Percentiles rank a stretch among this genome's conserved stretches.
Conservation (phyloP, 2,329 filamentous ascomycete species). For the Hymenoscyphus linearis region DNA sequence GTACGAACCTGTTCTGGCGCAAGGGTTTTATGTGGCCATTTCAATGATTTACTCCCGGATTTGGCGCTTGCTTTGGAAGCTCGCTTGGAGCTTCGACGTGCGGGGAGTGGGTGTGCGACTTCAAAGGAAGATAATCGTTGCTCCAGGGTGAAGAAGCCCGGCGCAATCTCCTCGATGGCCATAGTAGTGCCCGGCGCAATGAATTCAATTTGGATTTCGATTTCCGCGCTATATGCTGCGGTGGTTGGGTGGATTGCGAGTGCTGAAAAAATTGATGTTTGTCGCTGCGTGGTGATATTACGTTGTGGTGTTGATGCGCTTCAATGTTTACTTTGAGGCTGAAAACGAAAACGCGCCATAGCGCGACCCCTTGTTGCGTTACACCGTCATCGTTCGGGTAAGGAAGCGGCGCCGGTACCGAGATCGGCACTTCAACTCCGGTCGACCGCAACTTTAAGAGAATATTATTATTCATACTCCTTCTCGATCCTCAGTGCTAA, state of each 20-base stretch:
- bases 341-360: background rate
- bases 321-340: background rate
- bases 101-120: conserved; percentile 53
- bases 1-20: conserved; percentile 41
- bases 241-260: background rate
- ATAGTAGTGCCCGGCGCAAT: conserved; percentile 12
- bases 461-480: too few species aligned
- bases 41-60: conserved; percentile 45
- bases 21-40: conserved; percentile 76
- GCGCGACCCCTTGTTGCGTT: background rate
- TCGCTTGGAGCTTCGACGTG: conserved; percentile 65
- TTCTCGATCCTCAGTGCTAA: too few species aligned
- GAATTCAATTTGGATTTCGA: too few species aligned
- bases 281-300: background rate
- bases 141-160: conserved; percentile 58
- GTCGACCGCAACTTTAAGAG: too few species aligned
- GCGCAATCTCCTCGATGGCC: conserved; percentile 30
- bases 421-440: background rate
- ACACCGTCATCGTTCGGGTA: background rate
- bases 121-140: conserved; percentile 79
- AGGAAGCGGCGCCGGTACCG: background rate
- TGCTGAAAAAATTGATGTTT: background rate
- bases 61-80: conserved; percentile 40
- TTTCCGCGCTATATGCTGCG: background rate
- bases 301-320: background rate